Percentiles rank a stretch among this genome's conserved stretches.
Conservation (phyloP, 2,329 filamentous ascomycete genomes). For the Bipolaris sorokiniana region DNA sequence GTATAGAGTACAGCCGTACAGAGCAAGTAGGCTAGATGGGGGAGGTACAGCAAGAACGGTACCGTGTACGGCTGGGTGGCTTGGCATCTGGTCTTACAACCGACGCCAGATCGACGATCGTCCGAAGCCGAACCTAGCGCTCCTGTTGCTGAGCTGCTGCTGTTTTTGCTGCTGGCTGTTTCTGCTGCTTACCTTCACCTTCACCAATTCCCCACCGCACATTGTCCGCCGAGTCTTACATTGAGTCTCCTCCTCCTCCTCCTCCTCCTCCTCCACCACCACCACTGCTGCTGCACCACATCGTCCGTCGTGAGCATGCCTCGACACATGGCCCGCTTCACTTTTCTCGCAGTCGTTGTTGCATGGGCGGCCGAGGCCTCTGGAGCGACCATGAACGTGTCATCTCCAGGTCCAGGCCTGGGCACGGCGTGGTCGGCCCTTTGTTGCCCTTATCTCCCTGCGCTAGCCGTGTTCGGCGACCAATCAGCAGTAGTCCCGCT, state of each 20-base stretch:
- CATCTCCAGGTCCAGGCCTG: constrained; percentile 17
- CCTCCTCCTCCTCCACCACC: too few relatives aligned
- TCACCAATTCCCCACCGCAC: neutral
- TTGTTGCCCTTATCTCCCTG: constrained; percentile 13
- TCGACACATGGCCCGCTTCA: constrained; percentile 7
- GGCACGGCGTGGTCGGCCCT: constrained; percentile 14
- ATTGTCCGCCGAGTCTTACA: neutral
- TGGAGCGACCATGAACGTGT: constrained; percentile 13
- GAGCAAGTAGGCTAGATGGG: too few relatives aligned
- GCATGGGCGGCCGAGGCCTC: neutral
- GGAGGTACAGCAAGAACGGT: neutral
- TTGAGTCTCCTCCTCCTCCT: too few relatives aligned
- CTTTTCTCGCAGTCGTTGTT: neutral
- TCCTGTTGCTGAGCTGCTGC: neutral
- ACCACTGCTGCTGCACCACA: neutral
- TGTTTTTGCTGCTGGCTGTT: neutral
- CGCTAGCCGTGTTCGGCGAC: constrained; percentile 9
- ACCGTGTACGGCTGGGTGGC: neutral
- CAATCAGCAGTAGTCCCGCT: constrained; percentile 12
- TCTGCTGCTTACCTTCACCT: neutral
- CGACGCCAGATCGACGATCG: constrained; percentile 13
- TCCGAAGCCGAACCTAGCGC: constrained; percentile 13
- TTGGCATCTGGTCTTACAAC: constrained; percentile 8
- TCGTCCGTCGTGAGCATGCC: neutral
- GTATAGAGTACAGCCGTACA: neutral